These are phyloP conservation scores for Sesbania bispinosa DNA, from an alignment of 306 rosid genomes.

Conservation along the genomic window DNA sequence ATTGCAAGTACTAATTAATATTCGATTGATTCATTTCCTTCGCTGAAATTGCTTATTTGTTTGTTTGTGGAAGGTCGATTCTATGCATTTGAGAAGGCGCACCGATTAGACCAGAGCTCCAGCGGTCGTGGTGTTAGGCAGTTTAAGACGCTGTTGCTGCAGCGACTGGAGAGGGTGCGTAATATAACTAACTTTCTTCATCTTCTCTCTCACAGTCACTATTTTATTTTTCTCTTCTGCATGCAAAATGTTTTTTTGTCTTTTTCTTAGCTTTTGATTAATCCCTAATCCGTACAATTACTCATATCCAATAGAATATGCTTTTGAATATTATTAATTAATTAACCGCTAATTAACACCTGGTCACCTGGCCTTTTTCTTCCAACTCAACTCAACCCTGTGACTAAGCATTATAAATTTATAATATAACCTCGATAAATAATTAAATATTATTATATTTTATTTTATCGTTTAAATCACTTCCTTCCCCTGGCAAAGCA, in stretches of 20 bases:
- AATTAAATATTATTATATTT: background rate
- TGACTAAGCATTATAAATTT: too few species aligned
- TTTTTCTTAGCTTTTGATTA: background rate
- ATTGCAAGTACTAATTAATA: background rate
- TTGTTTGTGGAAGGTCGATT: constrained; percentile 62
- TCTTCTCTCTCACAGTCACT: background rate
- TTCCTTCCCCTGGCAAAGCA: background rate
- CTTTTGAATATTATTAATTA: background rate
- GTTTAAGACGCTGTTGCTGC: constrained; percentile 79
- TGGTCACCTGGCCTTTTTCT: too few species aligned
- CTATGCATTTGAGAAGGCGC: constrained; percentile 97
- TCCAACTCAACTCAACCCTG: too few species aligned
- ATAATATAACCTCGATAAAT: too few species aligned
- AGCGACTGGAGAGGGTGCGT: constrained; percentile 80
- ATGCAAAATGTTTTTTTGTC: background rate
- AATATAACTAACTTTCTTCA: background rate
- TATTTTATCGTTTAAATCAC: background rate
- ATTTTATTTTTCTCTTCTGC: background rate
- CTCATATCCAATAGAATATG: too few species aligned
- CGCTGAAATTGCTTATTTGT: background rate
- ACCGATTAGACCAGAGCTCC: constrained; percentile 84
- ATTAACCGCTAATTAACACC: too few species aligned
- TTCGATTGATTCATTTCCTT: too few species aligned
- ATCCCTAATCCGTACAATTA: background rate
- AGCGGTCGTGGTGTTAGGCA: constrained; percentile 97